phyloP scores from a whole-genome alignment of 2,329 filamentous ascomycete species.

The Coniella lustricola region DNA sequence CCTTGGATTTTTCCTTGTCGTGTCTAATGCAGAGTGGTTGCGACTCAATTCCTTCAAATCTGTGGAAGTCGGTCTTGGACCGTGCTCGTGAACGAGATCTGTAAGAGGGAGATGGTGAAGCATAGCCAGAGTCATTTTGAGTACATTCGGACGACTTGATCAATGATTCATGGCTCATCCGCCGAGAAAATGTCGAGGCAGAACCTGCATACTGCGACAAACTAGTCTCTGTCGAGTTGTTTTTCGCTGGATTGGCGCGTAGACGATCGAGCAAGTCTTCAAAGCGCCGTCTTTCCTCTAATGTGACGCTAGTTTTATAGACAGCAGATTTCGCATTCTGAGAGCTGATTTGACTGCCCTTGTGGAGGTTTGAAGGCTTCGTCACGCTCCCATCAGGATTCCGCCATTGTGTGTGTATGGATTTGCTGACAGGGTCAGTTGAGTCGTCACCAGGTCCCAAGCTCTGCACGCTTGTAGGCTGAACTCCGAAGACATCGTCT shows the following conservation, averaged over 20 bases:
- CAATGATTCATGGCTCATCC: background rate
- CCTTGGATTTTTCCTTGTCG: background rate
- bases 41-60: background rate
- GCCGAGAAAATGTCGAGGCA: background rate
- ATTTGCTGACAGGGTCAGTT: background rate
- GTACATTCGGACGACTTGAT: background rate
- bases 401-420: too few relatives aligned
- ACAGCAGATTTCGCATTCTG: background rate
- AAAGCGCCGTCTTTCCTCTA: conserved; percentile 11
- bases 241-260: background rate
- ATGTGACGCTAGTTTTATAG: background rate
- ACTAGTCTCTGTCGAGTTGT: background rate
- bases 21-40: background rate
- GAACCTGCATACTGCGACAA: conserved; percentile 5
- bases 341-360: conserved; percentile 8
- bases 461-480: too few relatives aligned
- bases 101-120: background rate
- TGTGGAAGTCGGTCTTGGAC: background rate
- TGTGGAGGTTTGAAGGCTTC: background rate
- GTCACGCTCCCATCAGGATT: too few relatives aligned
- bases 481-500: too few relatives aligned
- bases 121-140: conserved; percentile 12
- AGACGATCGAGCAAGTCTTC: conserved; percentile 9
- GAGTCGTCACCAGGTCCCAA: background rate
- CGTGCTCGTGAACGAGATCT: conserved; percentile 2